Percentiles rank a stretch among this genome's conserved stretches.
Conservation (phyloP, 2,329 filamentous ascomycete genomes). For the Seiridium cupressi region DNA sequence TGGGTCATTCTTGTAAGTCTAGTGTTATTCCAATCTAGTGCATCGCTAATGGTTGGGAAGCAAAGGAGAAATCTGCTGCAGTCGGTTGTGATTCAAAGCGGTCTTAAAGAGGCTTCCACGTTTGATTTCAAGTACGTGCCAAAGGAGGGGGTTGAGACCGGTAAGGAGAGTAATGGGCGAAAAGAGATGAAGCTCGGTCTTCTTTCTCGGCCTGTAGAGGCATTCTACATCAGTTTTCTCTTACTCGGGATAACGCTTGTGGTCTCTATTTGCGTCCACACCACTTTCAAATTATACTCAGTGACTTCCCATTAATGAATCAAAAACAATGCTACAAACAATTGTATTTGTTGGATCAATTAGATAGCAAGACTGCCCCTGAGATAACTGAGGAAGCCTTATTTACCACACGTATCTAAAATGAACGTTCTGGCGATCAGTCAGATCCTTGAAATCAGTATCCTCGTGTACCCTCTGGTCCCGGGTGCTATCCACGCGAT, state of each 20-base stretch:
- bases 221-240: constrained; percentile 22
- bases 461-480: constrained; percentile 10
- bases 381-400: too few species aligned
- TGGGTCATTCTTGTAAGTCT: constrained; percentile 19
- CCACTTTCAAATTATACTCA: too few species aligned
- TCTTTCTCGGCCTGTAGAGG: constrained; percentile 21
- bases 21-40: too few species aligned
- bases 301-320: too few species aligned
- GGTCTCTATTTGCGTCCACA: too few species aligned
- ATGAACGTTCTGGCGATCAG: constrained; percentile 40
- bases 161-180: constrained; percentile 19
- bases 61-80: constrained; percentile 21
- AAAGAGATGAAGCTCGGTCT: constrained; percentile 10
- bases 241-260: constrained; percentile 11
- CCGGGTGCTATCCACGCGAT: constrained; percentile 13
- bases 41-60: not conserved
- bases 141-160: constrained; percentile 13
- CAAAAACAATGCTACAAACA: too few species aligned
- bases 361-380: too few species aligned
- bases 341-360: too few species aligned
- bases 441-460: constrained; percentile 36
- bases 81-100: constrained; percentile 25
- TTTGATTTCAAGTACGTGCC: constrained; percentile 33
- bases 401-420: constrained; percentile 32
- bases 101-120: constrained; percentile 24